Base-by-base conservation (phyloP, 176 grass and related monocot genomes). In the Puccinellia tenuiflora region DNA sequence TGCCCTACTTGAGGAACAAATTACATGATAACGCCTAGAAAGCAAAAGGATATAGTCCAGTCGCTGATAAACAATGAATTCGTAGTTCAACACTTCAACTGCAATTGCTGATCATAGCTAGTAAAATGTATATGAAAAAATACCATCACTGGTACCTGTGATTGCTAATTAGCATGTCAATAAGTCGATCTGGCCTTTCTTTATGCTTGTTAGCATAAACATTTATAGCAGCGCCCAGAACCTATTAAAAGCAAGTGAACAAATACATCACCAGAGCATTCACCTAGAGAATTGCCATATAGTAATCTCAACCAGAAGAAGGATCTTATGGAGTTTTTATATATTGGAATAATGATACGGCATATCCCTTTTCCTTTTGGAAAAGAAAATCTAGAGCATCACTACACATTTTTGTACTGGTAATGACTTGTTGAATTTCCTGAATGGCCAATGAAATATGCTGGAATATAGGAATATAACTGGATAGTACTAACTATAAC, bases 151-250 rank as follows among this genome's bases (percentile, higher is more conserved):
- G 22, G 31, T 67, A 54, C 95, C 95, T 98, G 89, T 98, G 96
- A 67, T 84, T 93, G 74, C 96, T 98, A 54, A 93, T 83, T 80
- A 98, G 70, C 92, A 98, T 98, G 69, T 98, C 96, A 75, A 98
- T 94, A 47, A 98, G 92, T 75, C 89, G 93, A 85, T 98, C 96
- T 75, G 96, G 91, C 61, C 96, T 86, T 85, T 98, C 92, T 88
- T 88, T 98, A 67, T 98, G 96, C 79, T 92, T 98, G 75, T 85
- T 98, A 51, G 91, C 96, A 84, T 98, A 98, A 78, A 98, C 89
- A 83, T 87, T 93, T 85, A 98, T 93, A 59, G 92, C 90, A 74
- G 91, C 89, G 37, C 89, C 91, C 77, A 98, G 73, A 79, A 98
- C 96, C 95, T 95, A 85, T 85, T 35, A 81, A 53, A 91, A 76